These are phyloP conservation scores for Scutellaria galericulata DNA, from an alignment of 257 asterid species.

Conservation along the genomic window DNA sequence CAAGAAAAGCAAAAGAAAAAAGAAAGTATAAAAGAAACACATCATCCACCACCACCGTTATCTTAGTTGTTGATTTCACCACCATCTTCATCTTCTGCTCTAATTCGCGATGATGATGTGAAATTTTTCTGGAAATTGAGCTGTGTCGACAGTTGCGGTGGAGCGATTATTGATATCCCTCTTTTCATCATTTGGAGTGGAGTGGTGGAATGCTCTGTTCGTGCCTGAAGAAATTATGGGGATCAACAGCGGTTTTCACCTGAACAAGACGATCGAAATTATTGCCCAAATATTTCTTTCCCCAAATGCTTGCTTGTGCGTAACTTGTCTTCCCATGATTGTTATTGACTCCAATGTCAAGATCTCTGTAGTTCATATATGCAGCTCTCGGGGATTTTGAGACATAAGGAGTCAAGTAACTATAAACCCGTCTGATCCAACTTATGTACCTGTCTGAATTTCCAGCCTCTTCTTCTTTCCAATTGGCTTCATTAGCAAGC, in stretches of 20 bases:
- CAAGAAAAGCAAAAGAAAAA: too few relatives aligned
- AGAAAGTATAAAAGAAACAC: too few relatives aligned
- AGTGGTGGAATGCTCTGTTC: too few relatives aligned
- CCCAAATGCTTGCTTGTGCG: constrained; percentile 33
- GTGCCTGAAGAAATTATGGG: neutral
- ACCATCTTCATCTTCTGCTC: too few relatives aligned
- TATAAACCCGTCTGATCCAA: constrained; percentile 4
- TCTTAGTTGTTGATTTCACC: too few relatives aligned
- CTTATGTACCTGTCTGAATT: constrained; percentile 7
- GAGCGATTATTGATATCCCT: too few relatives aligned
- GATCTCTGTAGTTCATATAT: constrained; percentile 28
- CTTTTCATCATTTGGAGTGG: too few relatives aligned
- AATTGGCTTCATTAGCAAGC: neutral
- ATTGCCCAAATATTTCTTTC: constrained; percentile 16
- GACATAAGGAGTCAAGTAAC: constrained; percentile 26
- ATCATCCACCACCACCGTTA: too few relatives aligned
- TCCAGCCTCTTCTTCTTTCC: neutral
- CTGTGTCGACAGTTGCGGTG: too few relatives aligned
- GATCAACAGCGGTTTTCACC: constrained; percentile 1
- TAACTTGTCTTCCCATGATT: constrained; percentile 13
- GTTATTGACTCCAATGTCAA: constrained; percentile 28
- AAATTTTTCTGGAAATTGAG: too few relatives aligned
- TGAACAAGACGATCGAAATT: constrained; percentile 23
- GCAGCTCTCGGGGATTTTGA: constrained; percentile 23
- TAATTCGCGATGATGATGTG: too few relatives aligned